Percentiles rank a stretch among this genome's conserved stretches.
Evolutionary conservation across 2,329 filamentous ascomycete genomes (phyloP).

Genomic region (Calonectria pseudoreteaudii): DNA sequence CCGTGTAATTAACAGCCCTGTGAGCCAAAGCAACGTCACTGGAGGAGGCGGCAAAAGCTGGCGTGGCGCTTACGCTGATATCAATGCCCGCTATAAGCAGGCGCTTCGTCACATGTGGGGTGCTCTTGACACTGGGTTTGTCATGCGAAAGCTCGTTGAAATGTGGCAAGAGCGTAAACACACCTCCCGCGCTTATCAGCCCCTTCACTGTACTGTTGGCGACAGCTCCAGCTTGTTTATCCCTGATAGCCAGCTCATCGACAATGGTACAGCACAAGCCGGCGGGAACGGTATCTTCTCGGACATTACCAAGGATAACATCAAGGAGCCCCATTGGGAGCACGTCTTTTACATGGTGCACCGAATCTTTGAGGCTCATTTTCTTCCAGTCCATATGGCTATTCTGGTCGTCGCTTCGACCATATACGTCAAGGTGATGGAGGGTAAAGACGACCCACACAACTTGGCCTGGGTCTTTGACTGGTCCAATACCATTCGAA

Average conservation of each 20-base stretch:
- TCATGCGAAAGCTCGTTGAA: constrained; percentile 68
- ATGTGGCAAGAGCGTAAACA: constrained; percentile 69
- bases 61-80: constrained; percentile 66
- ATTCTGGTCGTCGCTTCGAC: constrained; percentile 73
- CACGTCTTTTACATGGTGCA: constrained; percentile 71
- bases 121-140: constrained; percentile 75
- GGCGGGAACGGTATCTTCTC: constrained; percentile 66
- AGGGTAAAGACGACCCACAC: constrained; percentile 63
- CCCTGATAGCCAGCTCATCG: constrained; percentile 56
- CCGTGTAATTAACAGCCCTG: constrained; percentile 73
- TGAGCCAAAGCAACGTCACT: constrained; percentile 79
- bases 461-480: constrained; percentile 70
- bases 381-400: constrained; percentile 75
- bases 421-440: constrained; percentile 67
- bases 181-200: constrained; percentile 65
- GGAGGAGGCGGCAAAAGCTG: constrained; percentile 67
- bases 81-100: constrained; percentile 77
- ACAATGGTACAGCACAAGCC: constrained; percentile 53
- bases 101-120: constrained; percentile 83
- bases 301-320: constrained; percentile 63
- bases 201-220: constrained; percentile 63
- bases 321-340: constrained; percentile 65
- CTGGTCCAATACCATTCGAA: constrained; percentile 70
- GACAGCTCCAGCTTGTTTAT: constrained; percentile 61
- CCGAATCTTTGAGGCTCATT: constrained; percentile 80